A percentile compares a stretch with the other conserved stretches of the same genome.
Conservation (phyloP, 2,329 filamentous ascomycete species). For the Phoma herbarum region DNA sequence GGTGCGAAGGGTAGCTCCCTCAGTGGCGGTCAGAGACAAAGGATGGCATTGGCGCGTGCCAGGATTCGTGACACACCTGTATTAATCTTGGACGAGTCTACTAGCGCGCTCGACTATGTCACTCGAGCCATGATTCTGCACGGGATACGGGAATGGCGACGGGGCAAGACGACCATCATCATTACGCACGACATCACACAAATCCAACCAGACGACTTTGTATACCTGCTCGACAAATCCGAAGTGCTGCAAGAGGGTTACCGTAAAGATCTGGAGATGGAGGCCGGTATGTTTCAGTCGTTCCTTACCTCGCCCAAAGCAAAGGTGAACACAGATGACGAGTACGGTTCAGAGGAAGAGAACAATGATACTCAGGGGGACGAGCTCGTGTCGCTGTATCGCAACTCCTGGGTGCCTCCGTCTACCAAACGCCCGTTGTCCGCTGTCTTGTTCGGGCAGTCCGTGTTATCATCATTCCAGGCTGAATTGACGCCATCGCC, state of each 20-base stretch:
- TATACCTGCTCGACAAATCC: constrained; percentile 80
- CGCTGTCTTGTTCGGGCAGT: constrained; percentile 29
- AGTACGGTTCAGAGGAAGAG: constrained; percentile 12
- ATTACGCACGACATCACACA: constrained; percentile 90
- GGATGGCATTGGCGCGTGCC: constrained; percentile 81
- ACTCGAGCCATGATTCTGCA: constrained; percentile 75
- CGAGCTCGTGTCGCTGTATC: constrained; percentile 30
- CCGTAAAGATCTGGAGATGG: constrained; percentile 62
- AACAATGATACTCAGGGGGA: constrained; percentile 24
- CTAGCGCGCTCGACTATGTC: constrained; percentile 81
- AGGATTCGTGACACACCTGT: constrained; percentile 79
- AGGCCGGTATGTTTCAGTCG: constrained; percentile 56
- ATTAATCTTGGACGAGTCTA: constrained; percentile 87
- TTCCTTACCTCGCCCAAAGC: constrained; percentile 30
- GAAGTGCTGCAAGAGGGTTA: constrained; percentile 74
- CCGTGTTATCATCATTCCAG: constrained; percentile 28
- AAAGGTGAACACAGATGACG: constrained; percentile 10
- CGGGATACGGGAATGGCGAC: constrained; percentile 78
- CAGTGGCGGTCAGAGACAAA: constrained; percentile 86
- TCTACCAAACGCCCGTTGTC: constrained; percentile 30
- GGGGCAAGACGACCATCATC: constrained; percentile 85
- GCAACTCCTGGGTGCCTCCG: constrained; percentile 25
- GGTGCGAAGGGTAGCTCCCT: constrained; percentile 74
- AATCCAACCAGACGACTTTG: constrained; percentile 75
- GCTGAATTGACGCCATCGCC: background rate